Evolutionary conservation across 768 basidiomycete genomes (phyloP).

Genomic region (Pisolithus microcarpus): DNA sequence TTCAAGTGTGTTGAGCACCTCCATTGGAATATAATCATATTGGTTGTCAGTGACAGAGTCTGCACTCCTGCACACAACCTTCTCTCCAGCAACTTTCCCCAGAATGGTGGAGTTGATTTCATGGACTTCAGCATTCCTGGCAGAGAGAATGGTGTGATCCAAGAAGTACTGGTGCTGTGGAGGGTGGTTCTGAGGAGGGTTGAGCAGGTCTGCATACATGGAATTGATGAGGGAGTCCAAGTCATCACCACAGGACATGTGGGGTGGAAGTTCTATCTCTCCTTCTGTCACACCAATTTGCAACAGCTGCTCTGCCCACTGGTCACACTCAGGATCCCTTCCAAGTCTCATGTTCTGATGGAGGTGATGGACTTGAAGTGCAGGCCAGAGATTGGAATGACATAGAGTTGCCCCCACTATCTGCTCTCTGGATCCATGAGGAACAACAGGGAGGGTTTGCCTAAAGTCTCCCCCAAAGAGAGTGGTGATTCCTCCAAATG

Average conservation of each 20-base stretch:
- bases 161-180: conserved; percentile 21
- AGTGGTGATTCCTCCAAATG: conserved; percentile 40
- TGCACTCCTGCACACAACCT: conserved; percentile 19
- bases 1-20: conserved; percentile 35
- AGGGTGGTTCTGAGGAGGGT: conserved; percentile 4
- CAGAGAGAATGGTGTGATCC: conserved; percentile 26
- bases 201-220: conserved; percentile 20
- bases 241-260: background rate
- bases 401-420: conserved; percentile 31
- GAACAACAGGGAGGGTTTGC: conserved; percentile 41
- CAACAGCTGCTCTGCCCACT: conserved; percentile 32
- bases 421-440: conserved; percentile 28
- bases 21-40: conserved; percentile 26
- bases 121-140: conserved; percentile 25
- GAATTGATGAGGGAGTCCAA: conserved; percentile 11
- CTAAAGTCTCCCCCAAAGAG: conserved; percentile 46
- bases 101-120: conserved; percentile 28
- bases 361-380: conserved; percentile 27
- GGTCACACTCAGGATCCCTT: conserved; percentile 10
- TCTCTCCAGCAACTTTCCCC: conserved; percentile 17
- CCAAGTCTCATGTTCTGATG: conserved; percentile 35
- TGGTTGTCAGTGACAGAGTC: conserved; percentile 21
- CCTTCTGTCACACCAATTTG: conserved; percentile 31
- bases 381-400: conserved; percentile 32
- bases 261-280: background rate